A percentile compares a stretch with the other conserved stretches of the same genome.
Conservation (phyloP, 2,329 filamentous ascomycete genomes). For the Ophiostoma sp. region DNA sequence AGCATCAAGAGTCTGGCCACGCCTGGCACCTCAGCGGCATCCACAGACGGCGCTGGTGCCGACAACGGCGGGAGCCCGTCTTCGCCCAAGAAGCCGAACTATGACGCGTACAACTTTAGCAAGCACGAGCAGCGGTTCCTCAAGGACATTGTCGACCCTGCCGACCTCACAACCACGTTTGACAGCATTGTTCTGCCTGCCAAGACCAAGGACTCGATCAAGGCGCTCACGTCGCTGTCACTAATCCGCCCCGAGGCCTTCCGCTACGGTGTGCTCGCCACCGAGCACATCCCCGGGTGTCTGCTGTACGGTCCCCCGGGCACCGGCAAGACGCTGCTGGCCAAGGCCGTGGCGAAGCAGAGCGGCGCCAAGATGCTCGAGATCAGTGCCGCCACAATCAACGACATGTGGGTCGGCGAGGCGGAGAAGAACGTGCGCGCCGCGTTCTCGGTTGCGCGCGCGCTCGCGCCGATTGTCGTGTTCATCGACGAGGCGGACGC, state of each 20-base stretch:
- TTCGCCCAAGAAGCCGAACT: not conserved
- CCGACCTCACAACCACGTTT: slow-evolving; percentile 81
- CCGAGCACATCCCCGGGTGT: slow-evolving; percentile 83
- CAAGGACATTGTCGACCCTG: slow-evolving; percentile 68
- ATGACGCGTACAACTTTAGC: slow-evolving; percentile 4
- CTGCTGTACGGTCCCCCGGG: slow-evolving; percentile 85
- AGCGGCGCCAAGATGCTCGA: slow-evolving; percentile 72
- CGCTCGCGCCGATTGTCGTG: slow-evolving; percentile 84
- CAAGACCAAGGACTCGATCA: slow-evolving; percentile 80
- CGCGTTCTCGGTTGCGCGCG: slow-evolving; percentile 85
- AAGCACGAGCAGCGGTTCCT: slow-evolving; percentile 1
- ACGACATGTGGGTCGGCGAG: slow-evolving; percentile 94
- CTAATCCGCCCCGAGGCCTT: slow-evolving; percentile 90
- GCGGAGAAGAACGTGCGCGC: slow-evolving; percentile 94
- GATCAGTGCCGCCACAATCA: slow-evolving; percentile 83
- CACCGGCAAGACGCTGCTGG: slow-evolving; percentile 65
- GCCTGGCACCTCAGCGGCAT: no score
- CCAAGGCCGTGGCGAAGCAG: slow-evolving; percentile 64
- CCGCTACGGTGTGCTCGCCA: slow-evolving; percentile 85
- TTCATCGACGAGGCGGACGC: slow-evolving; percentile 98
- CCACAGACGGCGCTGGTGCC: no score
- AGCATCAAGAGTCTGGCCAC: not conserved
- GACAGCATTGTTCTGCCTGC: slow-evolving; percentile 74
- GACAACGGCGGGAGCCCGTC: not conserved
- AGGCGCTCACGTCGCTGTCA: slow-evolving; percentile 82